Evolutionary conservation across 2,329 filamentous ascomycete genomes (phyloP), one percentile per base, ranked within the genome.

Genomic region (Colletotrichum sp.): DNA sequence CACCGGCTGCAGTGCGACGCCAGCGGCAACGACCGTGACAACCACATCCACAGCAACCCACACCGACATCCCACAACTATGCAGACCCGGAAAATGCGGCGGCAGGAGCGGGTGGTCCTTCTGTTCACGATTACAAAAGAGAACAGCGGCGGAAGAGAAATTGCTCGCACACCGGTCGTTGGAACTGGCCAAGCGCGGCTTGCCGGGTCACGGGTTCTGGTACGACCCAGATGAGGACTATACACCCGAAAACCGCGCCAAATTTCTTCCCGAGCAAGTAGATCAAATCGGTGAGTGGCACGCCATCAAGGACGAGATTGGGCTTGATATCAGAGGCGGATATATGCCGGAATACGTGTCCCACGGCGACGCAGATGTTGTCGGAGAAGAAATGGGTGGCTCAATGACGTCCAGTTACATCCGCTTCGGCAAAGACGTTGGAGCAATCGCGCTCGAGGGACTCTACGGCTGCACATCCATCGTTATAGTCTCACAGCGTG

Each of bases 401-500:
- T 8, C 60, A 11, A 67, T 25, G 7, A 75, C 72, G 5, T 57
- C 68, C 5, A 61, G 39, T 8, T 30, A 55, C 30, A 27, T 63
- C 9, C 60, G 44, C 28, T 75, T 75, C 63, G 25, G 39, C 19
- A 19, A 28, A 22, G 27, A 60, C 25, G 72, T 75, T 0, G 25
- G 25, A 0, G 60, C 68, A 32, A 30, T 75, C 13, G 72, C 60
- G 5, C 15, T 75, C 19, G 25, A 59, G 30, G 72, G 72, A n/a
- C 57, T 75, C 25, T 71, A 71, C 19, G 72, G 72, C 30, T 75
- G 72, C 32, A 71, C 72, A 15, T 27, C 72, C 5, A 32, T 75
- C 15, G 52, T 75, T 9, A 25, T 71, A 3, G 67, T 71, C 28
- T 75, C 72, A 15, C 68, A 36, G 52, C 59, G 39, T 27, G 72